Conservation (phyloP, 2,329 filamentous ascomycete species). For the Calcarisporium arbuscula region DNA sequence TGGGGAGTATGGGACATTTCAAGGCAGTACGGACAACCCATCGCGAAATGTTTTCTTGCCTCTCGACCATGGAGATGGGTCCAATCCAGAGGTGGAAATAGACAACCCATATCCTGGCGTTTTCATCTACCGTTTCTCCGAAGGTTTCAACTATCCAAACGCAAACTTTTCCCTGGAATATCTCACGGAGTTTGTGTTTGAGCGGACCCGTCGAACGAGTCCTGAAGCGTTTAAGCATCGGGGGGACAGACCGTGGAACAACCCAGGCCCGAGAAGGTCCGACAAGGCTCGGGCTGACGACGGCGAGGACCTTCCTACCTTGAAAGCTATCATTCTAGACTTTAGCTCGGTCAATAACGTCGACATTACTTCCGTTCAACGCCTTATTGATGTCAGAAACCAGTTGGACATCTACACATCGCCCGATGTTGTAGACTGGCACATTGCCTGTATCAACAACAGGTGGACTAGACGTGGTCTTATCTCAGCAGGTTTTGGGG, state of each 20-base stretch:
- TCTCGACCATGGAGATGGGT: slow-evolving; percentile 79
- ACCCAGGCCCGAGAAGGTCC: slow-evolving; percentile 60
- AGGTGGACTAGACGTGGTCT: slow-evolving; percentile 86
- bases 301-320: slow-evolving; percentile 46
- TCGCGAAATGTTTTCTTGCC: slow-evolving; percentile 81
- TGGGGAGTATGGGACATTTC: slow-evolving; percentile 53
- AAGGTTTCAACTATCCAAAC: slow-evolving; percentile 96
- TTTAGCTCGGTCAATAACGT: slow-evolving; percentile 92
- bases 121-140: slow-evolving; percentile 91
- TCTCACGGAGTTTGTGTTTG: slow-evolving; percentile 61
- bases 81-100: slow-evolving; percentile 77
- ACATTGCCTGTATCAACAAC: slow-evolving; percentile 90
- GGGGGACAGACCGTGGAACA: slow-evolving; percentile 91
- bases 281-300: slow-evolving; percentile 34
- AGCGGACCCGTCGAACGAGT: slow-evolving; percentile 70
- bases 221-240: slow-evolving; percentile 55
- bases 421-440: slow-evolving; percentile 85
- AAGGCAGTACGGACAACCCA: slow-evolving; percentile 37
- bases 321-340: slow-evolving; percentile 89
- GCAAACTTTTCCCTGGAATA: slow-evolving; percentile 83
- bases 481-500: slow-evolving; percentile 81
- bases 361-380: slow-evolving; percentile 87
- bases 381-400: slow-evolving; percentile 89
- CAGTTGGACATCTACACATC: slow-evolving; percentile 81
- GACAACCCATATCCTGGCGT: slow-evolving; percentile 81